Base-by-base conservation (phyloP, 495 filamentous ascomycete species). In the Corynascus novoguineensis region DNA sequence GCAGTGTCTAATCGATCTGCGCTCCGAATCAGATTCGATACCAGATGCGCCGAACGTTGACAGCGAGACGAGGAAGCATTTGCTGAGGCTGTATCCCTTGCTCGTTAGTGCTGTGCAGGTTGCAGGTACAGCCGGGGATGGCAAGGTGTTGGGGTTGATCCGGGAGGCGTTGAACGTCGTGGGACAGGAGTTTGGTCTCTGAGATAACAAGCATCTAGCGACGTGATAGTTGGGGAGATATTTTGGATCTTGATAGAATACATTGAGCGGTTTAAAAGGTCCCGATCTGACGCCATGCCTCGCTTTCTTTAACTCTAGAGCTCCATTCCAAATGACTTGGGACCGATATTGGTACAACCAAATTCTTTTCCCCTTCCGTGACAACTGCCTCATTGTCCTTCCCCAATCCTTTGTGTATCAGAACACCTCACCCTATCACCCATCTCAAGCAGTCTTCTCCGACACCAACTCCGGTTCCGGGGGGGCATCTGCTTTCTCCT, bases 41-140 rank as follows among this genome's bases (percentile, higher is more conserved):
- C 85, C 86, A 0, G 82, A 86, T 40, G 78, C 79, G 37, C 73
- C 79, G 1, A 76, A 79, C 15, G 77, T 82, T 22, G 78, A 78
- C 14, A 80, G 71, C 48, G 77, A 78, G 52, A 68, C 65, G 24
- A 64, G 69, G 64, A 88, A 87, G 68, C 93, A 97, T 73, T 71
- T 97, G 22, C 80, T 87, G 54, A 80, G 86, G 71, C 72, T 98
- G 50, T 96, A 92, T 66, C 87, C 89, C 28, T 74, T 97, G n/a
- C 66, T 96, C 22, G 81, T 85, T 12, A 79, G 80, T 51, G 88
- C 85, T 5, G 73, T 88, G 0, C 79, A 79, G 60, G 85, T 89
- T 0, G 86, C 89, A 12, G 81, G 82, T 17, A 80, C 78, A 38
- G 82, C 80, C 41, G 78, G 75, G 19, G 82, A 88, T 68, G 78